phyloP scores from a whole-genome alignment of 768 basidiomycete genomes.

The Clitopilus hobsonii region DNA sequence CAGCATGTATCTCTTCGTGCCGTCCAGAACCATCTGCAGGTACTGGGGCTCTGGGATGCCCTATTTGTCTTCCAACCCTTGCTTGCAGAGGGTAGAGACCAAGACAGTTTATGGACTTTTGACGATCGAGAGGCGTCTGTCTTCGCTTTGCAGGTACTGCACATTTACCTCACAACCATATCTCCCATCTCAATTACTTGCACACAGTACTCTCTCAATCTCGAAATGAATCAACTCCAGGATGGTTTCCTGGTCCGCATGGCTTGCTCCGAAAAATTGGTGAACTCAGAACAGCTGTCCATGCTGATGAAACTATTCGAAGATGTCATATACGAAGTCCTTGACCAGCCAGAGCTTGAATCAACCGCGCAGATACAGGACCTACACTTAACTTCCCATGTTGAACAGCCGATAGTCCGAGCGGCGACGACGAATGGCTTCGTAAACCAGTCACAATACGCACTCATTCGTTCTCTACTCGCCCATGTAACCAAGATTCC shows the following conservation, averaged over 20 bases:
- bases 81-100: conserved; percentile 9
- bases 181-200: too few species aligned
- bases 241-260: conserved; percentile 27
- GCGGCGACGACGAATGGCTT: background rate
- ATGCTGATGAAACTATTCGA: conserved; percentile 14
- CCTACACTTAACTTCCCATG: conserved; percentile 3
- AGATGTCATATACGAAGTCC: conserved; percentile 9
- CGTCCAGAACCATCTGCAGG: conserved; percentile 28
- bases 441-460: background rate
- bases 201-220: conserved; percentile 41
- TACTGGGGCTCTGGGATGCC: conserved; percentile 32
- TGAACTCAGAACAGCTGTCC: conserved; percentile 19
- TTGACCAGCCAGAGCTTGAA: conserved; percentile 10
- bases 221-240: conserved; percentile 31
- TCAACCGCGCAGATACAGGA: conserved; percentile 7
- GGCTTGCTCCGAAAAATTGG: conserved; percentile 26
- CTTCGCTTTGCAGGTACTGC: conserved; percentile 25
- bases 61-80: conserved; percentile 40
- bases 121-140: conserved; percentile 10
- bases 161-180: too few species aligned
- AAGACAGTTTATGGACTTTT: conserved; percentile 25
- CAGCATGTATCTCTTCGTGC: conserved; percentile 42
- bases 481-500: conserved; percentile 21
- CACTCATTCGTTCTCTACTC: conserved; percentile 10
- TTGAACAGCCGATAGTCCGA: background rate